Evolutionary conservation across 108 stramenopile genomes (phyloP), one percentile per base, ranked within the genome.

Genomic region (Craspedostauros australis): DNA sequence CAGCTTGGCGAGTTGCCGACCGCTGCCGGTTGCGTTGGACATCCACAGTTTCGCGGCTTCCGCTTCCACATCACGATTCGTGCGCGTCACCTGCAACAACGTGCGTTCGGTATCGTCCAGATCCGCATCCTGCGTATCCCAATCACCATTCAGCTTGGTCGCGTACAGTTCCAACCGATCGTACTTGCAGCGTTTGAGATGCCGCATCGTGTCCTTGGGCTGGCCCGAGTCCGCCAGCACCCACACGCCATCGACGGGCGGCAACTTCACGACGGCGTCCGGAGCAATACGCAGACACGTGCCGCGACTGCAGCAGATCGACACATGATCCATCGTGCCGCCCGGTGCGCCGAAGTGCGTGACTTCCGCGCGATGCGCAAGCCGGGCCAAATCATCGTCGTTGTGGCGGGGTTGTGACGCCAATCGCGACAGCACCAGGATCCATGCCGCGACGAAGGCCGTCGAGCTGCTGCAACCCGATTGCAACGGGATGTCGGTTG

Each of bases 241-340:
- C 69, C 69, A 70, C 33, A 50, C 48, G 1, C 69, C 62, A 42
- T 46, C 28, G 12, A 41, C 38, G 12, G 37, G 11, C 27, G 15
- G 24, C 29, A 47, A 14, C 15, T 37, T 4, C 3, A 16, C 20
- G n/a, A 69, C 38, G 25, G 7, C 31, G 7, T 39, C 69, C 5
- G 69, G 69, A 8, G 62, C 69, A 25, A 70, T 70, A 4, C 69
- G 62, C 26, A 66, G 37, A 26, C 50, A 62, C 5, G 15, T 24
- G 5, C 46, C 26, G 18, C 50, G n/a, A 27, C 46, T 21, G 46
- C 64, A 2, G 65, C 25, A 28, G 57, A 54, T 64, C 7, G 70
- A 42, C 4, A 72, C 64, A 54, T 65, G 64, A 39, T 65, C 70
- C 63, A 72, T 72, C 30, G 64, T 72, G 6, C 70, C 63, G 2